Evolutionary conservation across 1,284 basidiomycete genomes (phyloP).

Genomic region (Microbotryomycetes sp.): DNA sequence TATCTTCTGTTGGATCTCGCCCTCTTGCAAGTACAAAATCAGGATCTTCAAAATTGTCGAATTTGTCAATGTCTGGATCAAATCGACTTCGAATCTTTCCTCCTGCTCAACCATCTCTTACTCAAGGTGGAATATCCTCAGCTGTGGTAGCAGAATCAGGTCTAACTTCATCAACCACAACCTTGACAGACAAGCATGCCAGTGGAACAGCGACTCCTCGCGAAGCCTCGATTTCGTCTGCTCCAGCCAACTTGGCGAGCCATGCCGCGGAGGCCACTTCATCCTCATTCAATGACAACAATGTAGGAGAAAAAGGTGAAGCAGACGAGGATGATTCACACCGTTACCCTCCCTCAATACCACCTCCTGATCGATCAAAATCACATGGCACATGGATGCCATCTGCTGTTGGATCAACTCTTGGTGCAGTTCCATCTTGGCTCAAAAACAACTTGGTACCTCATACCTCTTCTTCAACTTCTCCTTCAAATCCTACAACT

Average conservation of each 20-base stretch:
- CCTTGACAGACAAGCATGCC: background rate
- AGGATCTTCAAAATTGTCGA: background rate
- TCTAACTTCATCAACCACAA: background rate
- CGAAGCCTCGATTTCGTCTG: background rate
- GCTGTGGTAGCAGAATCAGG: background rate
- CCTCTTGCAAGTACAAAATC: background rate
- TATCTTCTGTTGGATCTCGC: background rate
- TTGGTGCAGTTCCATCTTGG: background rate
- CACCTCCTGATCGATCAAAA: background rate
- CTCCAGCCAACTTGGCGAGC: background rate
- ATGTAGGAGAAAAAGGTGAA: background rate
- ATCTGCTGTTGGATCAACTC: background rate
- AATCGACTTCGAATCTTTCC: background rate
- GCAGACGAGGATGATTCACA: background rate
- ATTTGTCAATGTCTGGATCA: background rate
- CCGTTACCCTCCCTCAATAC: background rate
- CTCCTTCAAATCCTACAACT: background rate
- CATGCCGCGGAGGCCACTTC: too few relatives aligned
- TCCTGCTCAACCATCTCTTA: background rate
- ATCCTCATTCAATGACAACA: too few relatives aligned
- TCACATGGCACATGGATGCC: background rate
- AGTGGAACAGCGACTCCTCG: background rate
- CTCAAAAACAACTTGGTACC: background rate
- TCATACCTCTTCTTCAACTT: background rate
- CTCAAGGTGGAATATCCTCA: too few relatives aligned